Evolutionary conservation across 495 filamentous ascomycete genomes (phyloP), one percentile per base, ranked within the genome.

Genomic region (Beverwykella pulmonaria): DNA sequence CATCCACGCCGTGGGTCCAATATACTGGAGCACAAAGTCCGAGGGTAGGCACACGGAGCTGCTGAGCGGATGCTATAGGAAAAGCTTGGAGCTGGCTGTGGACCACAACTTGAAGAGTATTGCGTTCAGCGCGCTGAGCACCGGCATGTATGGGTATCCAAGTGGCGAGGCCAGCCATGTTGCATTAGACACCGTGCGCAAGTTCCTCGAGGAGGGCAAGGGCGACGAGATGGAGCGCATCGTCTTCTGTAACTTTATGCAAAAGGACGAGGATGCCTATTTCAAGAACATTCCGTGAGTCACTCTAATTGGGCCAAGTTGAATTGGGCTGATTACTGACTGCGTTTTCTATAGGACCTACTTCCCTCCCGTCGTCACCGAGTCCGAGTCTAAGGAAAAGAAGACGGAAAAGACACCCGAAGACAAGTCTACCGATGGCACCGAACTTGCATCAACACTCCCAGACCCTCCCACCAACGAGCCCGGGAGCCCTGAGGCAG

Each of bases 61-160:
- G 50, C 80, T 96, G 44, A 76, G 78, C 53, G 77, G 84, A 15
- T 97, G 92, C 77, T 98, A 98, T 74, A 79, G 80, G 14, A 84
- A 78, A n/a, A 88, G 87, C 65, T 75, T 98, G 60, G 79, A 92
- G 71, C 73, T 92, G 19, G 92, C 91, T 2, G 86, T 86, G 0
- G 80, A 87, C 41, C 80, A 88, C 59, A 78, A 79, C 0, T 82
- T 88, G 68, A 84, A 81, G 71, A 89, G 83, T 53, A 84, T 98
- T 59, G 94, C 92, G 0, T 98, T 98, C 71, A 82, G 84, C 25
- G 87, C 86, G 34, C 77, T 98, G 53, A 94, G 91, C 69, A 96
- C 93, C 10, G 94, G 94, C 1, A 73, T 96, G 0, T 98, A 96
- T 74, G 92, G 92, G 7, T 98, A 95, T 74, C 93, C 93, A 3